Evolutionary conservation across 306 rosid species (phyloP), one percentile per base, ranked within the genome.

Genomic region (Glycine soja): DNA sequence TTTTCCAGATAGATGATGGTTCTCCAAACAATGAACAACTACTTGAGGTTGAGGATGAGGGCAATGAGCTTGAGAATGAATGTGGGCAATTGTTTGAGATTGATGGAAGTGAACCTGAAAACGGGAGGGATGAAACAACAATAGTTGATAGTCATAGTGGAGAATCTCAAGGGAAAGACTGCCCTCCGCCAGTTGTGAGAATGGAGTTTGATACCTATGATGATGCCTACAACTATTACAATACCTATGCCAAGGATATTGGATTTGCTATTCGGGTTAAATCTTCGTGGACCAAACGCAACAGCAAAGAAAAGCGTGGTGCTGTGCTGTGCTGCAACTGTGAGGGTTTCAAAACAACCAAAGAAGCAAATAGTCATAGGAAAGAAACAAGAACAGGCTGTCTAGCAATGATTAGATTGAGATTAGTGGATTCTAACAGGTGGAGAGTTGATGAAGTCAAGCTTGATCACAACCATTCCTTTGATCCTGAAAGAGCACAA

Each of bases 301-400:
- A 95, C 89, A 95, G 98, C 90, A 93, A 95, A 85, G 99, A 95
- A 85, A 95, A 93, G 87, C 93, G 99, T 47, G 99, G 99, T 74
- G 99, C 99, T 16, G 98, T 95, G 30, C 89, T 95, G 77, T 95
- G 99, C 83, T 95, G 99, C 88, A 95, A 90, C 76, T 91, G 94
- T 80, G 99, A 93, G 86, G 99, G 99, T 82, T 95, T 93, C 80
- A 93, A 91, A 85, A 90, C 93, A 73, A 30, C 82, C 66, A 95
- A 93, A 88, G 98, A 95, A 81, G 97, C 90, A 78, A 93, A 89
- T 68, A 90, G 90, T 77, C 94, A 92, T 12, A 88, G 97, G 87
- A 95, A 93, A 84, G 97, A 95, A 87, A 90, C 99, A 32, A 89
- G 99, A 87, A 95, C 99, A 0, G 99, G 98, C 70, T 95, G 99